phyloP scores from a whole-genome alignment of 805 yeast species.

The Cyberlindnera mississippiensis region DNA sequence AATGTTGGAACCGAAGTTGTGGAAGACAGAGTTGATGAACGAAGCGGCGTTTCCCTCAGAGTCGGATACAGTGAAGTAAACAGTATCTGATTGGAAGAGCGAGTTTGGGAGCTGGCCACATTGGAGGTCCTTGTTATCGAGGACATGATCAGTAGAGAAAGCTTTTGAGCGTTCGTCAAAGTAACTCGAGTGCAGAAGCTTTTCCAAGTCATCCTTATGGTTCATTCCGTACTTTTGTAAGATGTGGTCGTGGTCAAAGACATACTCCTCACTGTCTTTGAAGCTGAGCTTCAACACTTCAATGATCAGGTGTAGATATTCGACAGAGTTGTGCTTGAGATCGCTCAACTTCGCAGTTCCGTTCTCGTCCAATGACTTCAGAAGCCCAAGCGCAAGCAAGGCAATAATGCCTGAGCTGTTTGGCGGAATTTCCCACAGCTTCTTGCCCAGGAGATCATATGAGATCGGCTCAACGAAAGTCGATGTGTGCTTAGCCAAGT shows the following conservation, averaged over 20 bases:
- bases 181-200: conserved; percentile 45
- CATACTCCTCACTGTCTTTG: conserved; percentile 70
- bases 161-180: conserved; percentile 46
- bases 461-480: conserved; percentile 63
- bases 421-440: conserved; percentile 81
- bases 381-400: conserved; percentile 61
- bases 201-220: conserved; percentile 25
- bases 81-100: conserved; percentile 61
- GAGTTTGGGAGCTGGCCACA: conserved; percentile 55
- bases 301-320: conserved; percentile 63
- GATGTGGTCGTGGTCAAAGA: conserved; percentile 54
- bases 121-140: conserved; percentile 39
- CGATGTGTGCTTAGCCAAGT: conserved; percentile 53
- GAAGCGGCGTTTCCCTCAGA: conserved; percentile 75
- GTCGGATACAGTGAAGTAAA: conserved; percentile 63
- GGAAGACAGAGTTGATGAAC: conserved; percentile 71
- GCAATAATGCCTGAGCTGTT: conserved; percentile 82
- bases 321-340: conserved; percentile 61
- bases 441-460: conserved; percentile 47
- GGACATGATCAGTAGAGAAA: conserved; percentile 38
- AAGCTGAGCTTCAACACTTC: conserved; percentile 72
- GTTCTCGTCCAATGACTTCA: conserved; percentile 47
- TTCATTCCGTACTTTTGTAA: conserved; percentile 31
- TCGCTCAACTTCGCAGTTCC: conserved; percentile 40
- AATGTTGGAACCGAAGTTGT: conserved; percentile 66